Evolutionary conservation across 495 filamentous ascomycete species (phyloP), one percentile per base, ranked within the genome.

Genomic region (Cladorrhinum samala): DNA sequence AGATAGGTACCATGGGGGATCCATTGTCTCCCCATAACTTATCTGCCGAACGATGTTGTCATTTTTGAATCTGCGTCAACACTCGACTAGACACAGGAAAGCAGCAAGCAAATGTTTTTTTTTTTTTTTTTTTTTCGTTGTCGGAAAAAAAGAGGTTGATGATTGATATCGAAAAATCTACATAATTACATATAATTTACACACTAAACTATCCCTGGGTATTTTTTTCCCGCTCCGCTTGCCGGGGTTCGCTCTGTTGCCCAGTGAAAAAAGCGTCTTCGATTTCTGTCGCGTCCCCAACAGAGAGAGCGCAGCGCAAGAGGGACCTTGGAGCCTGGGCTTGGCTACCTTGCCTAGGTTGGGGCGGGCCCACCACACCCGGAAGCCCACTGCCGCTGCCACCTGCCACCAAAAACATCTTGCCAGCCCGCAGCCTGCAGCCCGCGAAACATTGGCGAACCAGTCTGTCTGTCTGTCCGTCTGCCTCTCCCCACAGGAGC

Each of bases 221-320:
- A n/a, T n/a, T n/a, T n/a, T n/a, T n/a, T 33, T 33, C 11, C 11
- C 27, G 11, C 27, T 33, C 27, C 27, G 27, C 27, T 33, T 33
- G 27, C 27, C 27, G 27, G 27, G 27, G 27, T 33, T 33, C 27
- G 33, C n/a, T 20, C 50, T 60, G 53, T 60, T 60, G 57, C 57
- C 57, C 57, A 44, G 57, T 60, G 57, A 49, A 59, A 59, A 55
- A 30, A 52, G 18, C 23, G 21, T 19, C 30, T 16, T 14, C 43
- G n/a, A n/a, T n/a, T n/a, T n/a, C 46, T 44, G 45, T 53, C 54
- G 21, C 52, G 44, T 33, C 30, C 45, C 24, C 7, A 9, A 17
- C n/a, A n/a, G 27, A 5, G 11, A 33, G 6, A 11, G 11, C 27
- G 27, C 27, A 33, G 27, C 11, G 27, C 27, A 33, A 33, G 27